Percentiles rank a stretch among this genome's conserved stretches.
Conservation (phyloP, 805 yeast species). For the Wickerhamiella bombiphila region DNA sequence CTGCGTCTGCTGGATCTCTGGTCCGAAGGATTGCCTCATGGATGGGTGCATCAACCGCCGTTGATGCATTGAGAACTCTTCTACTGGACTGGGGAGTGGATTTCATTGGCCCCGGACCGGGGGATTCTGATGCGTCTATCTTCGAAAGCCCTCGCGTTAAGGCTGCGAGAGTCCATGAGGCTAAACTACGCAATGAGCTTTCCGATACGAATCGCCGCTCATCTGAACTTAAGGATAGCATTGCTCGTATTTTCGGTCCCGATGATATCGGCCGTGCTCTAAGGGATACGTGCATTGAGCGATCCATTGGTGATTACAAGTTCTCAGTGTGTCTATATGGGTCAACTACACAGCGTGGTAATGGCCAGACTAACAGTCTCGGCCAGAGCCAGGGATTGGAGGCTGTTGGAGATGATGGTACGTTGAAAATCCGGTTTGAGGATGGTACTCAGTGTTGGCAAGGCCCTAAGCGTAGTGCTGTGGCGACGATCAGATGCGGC, state of each 20-base stretch:
- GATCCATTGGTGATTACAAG: constrained; percentile 51
- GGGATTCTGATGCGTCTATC: background rate
- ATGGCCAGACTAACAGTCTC: constrained; percentile 34
- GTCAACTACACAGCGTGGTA: constrained; percentile 40
- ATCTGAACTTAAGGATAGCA: background rate
- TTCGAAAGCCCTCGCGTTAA: background rate
- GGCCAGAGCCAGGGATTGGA: constrained; percentile 29
- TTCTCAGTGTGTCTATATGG: constrained; percentile 50
- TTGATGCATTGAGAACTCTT: background rate
- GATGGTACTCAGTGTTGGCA: constrained; percentile 84
- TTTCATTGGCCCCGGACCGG: background rate
- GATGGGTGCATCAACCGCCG: background rate
- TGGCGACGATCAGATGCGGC: constrained; percentile 55
- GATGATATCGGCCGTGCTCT: constrained; percentile 50
- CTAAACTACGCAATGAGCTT: constrained; percentile 2
- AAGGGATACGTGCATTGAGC: constrained; percentile 32
- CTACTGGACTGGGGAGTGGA: constrained; percentile 1
- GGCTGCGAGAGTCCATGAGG: constrained; percentile 1
- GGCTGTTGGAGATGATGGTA: constrained; percentile 19
- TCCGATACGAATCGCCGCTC: background rate
- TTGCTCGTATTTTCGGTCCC: constrained; percentile 33
- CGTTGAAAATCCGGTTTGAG: constrained; percentile 29
- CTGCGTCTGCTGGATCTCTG: background rate
- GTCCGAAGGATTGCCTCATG: background rate
- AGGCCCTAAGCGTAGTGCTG: constrained; percentile 71